Conservation (phyloP, 768 basidiomycete species). For the Rhodotorula babjevae region DNA sequence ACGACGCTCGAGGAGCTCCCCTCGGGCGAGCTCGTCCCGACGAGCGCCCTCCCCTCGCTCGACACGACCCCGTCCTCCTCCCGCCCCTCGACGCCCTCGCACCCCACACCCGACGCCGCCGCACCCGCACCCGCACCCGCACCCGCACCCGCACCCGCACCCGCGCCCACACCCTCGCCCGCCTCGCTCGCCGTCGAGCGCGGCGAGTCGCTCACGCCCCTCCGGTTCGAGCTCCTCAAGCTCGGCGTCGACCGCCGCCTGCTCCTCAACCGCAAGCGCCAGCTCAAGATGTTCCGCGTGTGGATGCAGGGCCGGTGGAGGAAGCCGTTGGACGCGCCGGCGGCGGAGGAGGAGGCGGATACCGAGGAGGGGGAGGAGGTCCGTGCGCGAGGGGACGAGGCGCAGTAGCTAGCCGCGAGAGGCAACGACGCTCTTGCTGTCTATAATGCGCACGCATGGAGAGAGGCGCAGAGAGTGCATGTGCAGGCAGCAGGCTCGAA, state of each 20-base stretch:
- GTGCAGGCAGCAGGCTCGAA: too few relatives aligned
- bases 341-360: not conserved
- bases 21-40: not conserved
- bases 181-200: not conserved
- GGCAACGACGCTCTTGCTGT: too few relatives aligned
- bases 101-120: too few relatives aligned
- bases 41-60: not conserved
- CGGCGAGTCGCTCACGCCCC: constrained; percentile 2
- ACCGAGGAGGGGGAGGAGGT: not conserved
- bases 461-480: too few relatives aligned
- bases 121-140: too few relatives aligned
- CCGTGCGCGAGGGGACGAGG: not conserved
- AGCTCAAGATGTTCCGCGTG: constrained; percentile 94
- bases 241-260: constrained; percentile 84
- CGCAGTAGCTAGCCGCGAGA: too few relatives aligned
- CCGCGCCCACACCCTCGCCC: not conserved
- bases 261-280: constrained; percentile 85
- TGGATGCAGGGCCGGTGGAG: constrained; percentile 61
- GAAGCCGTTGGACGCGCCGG: constrained; percentile 1
- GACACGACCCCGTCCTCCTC: not conserved
- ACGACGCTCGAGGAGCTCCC: not conserved
- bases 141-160: too few relatives aligned
- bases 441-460: too few relatives aligned
- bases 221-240: constrained; percentile 65
- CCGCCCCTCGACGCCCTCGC: not conserved